Evolutionary conservation across 805 yeast genomes (phyloP), one percentile per base, ranked within the genome.

Genomic region (Wickerhamomyces xylosicus): DNA sequence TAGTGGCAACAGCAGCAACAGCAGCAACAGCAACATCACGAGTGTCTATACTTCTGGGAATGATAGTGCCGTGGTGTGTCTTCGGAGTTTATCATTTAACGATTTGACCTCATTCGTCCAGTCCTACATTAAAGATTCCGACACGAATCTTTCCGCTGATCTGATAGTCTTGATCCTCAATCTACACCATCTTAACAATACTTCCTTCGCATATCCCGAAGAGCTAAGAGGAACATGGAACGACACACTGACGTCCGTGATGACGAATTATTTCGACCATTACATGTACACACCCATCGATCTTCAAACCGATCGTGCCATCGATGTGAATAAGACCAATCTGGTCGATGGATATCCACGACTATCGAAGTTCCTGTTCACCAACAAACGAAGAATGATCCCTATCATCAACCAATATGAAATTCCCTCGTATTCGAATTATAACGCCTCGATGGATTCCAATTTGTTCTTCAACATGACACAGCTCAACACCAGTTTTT

Each of bases 71-170:
- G 14, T 25, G 8, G 8, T n/a, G 19, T 59, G 62, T 36, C 45
- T 55, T 33, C 47, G 59, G 0, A 46, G 48, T 4, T 32, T 62
- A 1, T 37, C 41, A 0, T 43, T 66, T 17, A n/a, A 45, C 1
- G 42, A 51, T 3, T 42, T 71, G 1, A 38, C 64, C 1, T 13
- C 36, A 0, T 46, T 52, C 0, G 33, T 77, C 1, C 40, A 57
- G 22, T 36, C 36, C 0, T 75, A 63, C 47, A 43, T 73, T 3
- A 31, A 29, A 0, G 52, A 42, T 4, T 71, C 78, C 2, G 67
- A 74, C 41, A 69, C 71, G 14, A 63, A 65, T 37, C 45, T 74
- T 19, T 62, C 64, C 6, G 74, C 71, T 1, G 65, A 71, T 47
- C 37, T 69, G 19, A 16, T 77, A 13, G 55, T 62, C 13, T 31